Base-by-base conservation (phyloP, 768 basidiomycete species). In the Trametes cinnabarina region DNA sequence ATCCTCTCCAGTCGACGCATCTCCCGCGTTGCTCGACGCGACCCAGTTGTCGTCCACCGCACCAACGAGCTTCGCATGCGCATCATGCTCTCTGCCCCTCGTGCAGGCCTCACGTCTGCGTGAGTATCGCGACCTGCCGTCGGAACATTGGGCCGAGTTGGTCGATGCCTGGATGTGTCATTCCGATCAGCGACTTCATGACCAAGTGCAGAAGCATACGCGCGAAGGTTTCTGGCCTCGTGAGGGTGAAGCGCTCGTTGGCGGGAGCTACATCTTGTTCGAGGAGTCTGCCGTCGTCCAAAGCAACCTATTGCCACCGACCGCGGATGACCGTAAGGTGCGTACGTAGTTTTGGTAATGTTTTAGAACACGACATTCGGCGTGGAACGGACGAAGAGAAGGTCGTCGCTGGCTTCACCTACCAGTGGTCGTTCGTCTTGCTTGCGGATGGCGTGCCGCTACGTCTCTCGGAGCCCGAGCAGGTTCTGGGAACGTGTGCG, bases 161-260 rank as follows among this genome's bases (percentile, higher is more conserved):
- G 84, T 98, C 19, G 96, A 98, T 61, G 89, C 94, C 7, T 98
- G 96, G 96, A 94, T 98, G 90, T 98, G 96, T 66, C 96, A 98
- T 71, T 72, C 85, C 9, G 94, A 97, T 66, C 94, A 96, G 74
- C 85, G 82, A 41, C 76, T 98, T 47, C 83, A 88, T 60, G 85
- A 86, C 32, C 82, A 85, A 14, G 80, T 92, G 3, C 73, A 82
- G 49, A 77, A 82, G 60, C 80, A 81, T 61, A 76, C 74, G 71
- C 76, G 74, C 65, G 73, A 79, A 58, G 90, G 89, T 17, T 89
- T 98, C 70, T 93, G 90, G 89, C 95, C 96, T 1, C 72, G 76
- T 3, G 66, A 68, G 15, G 81, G 82, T 1, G 82, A 91, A 63
- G 91, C 87, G 1, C 78, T 98, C 35, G 92, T 98, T 22, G 96